Conservation (phyloP, 2,329 filamentous ascomycete genomes). For the Fusarium sp. region DNA sequence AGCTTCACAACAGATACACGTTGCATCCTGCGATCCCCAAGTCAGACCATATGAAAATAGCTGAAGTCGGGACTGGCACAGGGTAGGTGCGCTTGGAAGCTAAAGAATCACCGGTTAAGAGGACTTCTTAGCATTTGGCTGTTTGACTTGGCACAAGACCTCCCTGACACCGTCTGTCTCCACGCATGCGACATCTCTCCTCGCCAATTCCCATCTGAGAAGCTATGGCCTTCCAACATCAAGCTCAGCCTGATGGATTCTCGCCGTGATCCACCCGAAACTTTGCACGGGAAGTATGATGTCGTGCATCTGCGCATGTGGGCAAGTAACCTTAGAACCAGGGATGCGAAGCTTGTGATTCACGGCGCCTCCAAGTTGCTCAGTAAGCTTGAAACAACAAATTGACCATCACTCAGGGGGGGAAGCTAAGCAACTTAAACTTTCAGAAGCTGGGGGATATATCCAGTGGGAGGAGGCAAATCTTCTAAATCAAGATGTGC, state of each 20-base stretch:
- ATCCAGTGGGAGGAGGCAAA: not conserved
- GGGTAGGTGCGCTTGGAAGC: not conserved
- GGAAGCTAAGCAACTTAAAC: not conserved
- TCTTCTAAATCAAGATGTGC: not conserved
- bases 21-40: not conserved
- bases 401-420: not conserved
- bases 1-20: not conserved
- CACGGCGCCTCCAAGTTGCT: not conserved
- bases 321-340: not conserved
- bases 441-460: not conserved
- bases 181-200: not conserved
- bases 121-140: not conserved
- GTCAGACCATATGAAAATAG: not conserved
- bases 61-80: not conserved
- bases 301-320: not conserved
- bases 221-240: not conserved
- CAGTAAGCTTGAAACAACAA: not conserved
- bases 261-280: not conserved
- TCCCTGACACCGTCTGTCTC: not conserved
- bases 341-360: not conserved
- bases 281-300: not conserved
- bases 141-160: not conserved
- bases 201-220: not conserved
- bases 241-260: not conserved
- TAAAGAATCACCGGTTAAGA: not conserved